phyloP scores from a whole-genome alignment of 129 eudicot genomes.

The Sambucus nigra region DNA sequence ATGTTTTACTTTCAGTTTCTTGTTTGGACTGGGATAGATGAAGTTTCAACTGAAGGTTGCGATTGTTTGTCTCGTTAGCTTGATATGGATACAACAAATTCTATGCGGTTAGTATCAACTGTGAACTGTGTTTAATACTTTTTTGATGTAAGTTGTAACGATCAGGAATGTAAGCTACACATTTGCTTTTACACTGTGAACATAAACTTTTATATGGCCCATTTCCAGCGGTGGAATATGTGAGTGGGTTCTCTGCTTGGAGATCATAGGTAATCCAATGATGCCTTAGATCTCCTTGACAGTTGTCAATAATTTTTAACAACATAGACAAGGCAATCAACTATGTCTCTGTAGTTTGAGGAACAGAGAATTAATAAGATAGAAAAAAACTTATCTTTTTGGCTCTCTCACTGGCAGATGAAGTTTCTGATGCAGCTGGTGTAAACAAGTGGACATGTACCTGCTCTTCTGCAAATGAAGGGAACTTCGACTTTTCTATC shows the following conservation, averaged over 20 bases:
- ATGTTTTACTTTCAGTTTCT: constrained; percentile 18
- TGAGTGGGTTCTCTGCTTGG: too few relatives aligned
- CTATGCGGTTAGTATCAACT: constrained; percentile 38
- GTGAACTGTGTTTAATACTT: neutral
- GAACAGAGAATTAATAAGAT: neutral
- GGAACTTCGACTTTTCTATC: constrained; percentile 23
- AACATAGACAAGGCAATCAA: neutral
- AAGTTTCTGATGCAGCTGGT: constrained; percentile 30
- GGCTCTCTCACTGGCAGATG: constrained; percentile 29
- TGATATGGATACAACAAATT: constrained; percentile 33
- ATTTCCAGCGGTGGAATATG: neutral
- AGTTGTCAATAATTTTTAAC: neutral
- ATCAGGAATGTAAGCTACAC: too few relatives aligned
- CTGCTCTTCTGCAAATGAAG: constrained; percentile 37
- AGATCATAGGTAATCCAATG: too few relatives aligned
- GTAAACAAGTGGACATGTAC: constrained; percentile 62
- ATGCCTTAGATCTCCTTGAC: neutral
- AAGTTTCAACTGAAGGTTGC: constrained; percentile 31
- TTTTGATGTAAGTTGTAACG: neutral
- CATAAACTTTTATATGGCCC: neutral
- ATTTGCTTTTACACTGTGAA: too few relatives aligned
- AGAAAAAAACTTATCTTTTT: neutral
- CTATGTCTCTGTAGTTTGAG: neutral
- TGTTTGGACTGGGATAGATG: constrained; percentile 35
- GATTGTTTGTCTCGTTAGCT: constrained; percentile 36